Conservation (phyloP, 441 rosid species). For the Metrosideros polymorpha region DNA sequence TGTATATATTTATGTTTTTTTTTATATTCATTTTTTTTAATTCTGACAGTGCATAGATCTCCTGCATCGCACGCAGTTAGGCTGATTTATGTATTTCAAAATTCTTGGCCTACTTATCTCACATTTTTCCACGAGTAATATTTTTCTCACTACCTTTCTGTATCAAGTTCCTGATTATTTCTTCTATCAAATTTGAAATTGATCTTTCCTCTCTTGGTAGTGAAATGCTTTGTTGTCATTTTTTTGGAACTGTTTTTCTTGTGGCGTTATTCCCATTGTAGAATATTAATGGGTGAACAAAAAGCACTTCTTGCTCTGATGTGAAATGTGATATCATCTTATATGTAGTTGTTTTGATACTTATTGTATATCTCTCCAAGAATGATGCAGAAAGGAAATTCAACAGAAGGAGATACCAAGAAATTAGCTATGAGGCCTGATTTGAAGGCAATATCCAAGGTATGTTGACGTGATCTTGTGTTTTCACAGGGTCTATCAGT, state of each 20-base stretch:
- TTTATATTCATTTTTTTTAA: neutral
- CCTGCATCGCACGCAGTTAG: neutral
- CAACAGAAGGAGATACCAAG: conserved; percentile 18
- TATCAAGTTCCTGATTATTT: neutral
- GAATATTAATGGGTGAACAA: neutral
- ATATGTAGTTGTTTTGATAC: neutral
- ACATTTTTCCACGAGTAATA: neutral
- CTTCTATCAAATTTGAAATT: neutral
- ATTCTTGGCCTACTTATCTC: neutral
- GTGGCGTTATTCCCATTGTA: neutral
- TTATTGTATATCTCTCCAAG: neutral
- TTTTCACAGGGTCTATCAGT: neutral
- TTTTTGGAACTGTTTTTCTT: neutral
- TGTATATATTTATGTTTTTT: neutral
- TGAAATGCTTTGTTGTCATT: neutral
- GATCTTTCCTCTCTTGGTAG: neutral
- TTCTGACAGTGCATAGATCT: neutral
- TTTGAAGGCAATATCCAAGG: conserved; percentile 68
- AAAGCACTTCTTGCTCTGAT: neutral
- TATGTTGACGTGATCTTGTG: conserved; percentile 15
- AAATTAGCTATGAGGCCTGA: conserved; percentile 57
- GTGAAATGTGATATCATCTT: neutral
- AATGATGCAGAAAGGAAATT: conserved; percentile 27
- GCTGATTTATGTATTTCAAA: neutral
- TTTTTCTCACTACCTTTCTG: neutral